phyloP scores from a whole-genome alignment of 2,329 filamentous ascomycete genomes.

The Exophiala xenobiotica region DNA sequence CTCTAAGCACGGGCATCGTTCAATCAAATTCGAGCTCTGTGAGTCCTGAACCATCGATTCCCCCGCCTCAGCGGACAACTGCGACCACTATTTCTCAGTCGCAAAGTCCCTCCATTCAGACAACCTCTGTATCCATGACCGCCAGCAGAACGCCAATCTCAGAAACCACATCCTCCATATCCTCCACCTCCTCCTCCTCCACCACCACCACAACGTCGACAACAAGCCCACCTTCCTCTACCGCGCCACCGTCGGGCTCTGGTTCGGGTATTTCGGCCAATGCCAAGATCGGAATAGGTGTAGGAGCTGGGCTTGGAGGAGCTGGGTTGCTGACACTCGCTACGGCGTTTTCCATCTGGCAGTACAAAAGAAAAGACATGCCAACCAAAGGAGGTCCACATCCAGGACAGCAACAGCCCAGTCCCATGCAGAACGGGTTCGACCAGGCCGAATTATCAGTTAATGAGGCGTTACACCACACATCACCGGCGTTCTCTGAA shows the following conservation, averaged over 20 bases:
- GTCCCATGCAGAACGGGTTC: neutral
- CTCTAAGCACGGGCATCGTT: neutral
- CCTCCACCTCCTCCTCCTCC: too few species aligned
- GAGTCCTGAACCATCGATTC: neutral
- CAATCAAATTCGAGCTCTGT: neutral
- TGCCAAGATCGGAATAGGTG: slow-evolving; percentile 6
- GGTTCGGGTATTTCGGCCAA: neutral
- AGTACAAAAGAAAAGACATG: neutral
- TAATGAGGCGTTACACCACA: neutral
- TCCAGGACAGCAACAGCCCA: neutral
- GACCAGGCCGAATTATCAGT: neutral
- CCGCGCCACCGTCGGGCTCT: neutral
- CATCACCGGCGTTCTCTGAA: neutral
- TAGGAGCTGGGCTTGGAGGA: neutral
- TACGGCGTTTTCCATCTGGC: neutral
- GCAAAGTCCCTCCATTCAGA: too few species aligned
- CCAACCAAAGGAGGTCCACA: neutral
- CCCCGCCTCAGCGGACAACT: neutral
- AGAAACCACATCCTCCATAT: neutral
- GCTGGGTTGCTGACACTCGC: neutral
- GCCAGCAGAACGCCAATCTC: neutral
- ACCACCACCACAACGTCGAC: too few species aligned
- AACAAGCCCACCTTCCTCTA: neutral
- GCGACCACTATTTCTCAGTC: neutral
- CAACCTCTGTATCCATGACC: too few species aligned